Percentiles rank a stretch among this genome's conserved stretches.
Conservation (phyloP, 169 alveolate species). For the Plasmodium gonderi region DNA sequence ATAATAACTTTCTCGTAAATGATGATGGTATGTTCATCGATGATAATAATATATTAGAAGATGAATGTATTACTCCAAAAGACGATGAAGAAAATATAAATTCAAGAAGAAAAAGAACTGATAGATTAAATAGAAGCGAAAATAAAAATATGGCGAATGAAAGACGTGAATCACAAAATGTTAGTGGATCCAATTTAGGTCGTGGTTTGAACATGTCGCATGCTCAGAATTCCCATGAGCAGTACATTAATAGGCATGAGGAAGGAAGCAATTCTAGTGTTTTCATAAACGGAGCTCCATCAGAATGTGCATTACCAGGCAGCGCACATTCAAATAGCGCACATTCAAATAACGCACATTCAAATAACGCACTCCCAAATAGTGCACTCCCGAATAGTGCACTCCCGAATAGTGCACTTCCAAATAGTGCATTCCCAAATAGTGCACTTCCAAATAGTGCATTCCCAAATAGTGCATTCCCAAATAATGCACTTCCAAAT, state of each 20-base stretch:
- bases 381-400: background rate
- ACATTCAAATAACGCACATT: background rate
- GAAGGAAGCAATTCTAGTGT: background rate
- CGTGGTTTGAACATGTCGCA: background rate
- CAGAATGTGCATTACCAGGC: background rate
- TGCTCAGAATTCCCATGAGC: background rate
- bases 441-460: background rate
- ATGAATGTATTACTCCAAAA: constrained; percentile 56
- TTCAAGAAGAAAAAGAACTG: constrained; percentile 35
- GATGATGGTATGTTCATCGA: constrained; percentile 69
- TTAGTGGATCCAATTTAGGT: background rate
- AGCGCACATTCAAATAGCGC: background rate
- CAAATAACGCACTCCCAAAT: background rate
- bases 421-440: background rate
- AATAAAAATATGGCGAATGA: constrained; percentile 3
- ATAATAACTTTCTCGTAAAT: constrained; percentile 4
- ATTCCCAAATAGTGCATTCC: background rate
- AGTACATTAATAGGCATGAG: background rate
- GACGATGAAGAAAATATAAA: constrained; percentile 62
- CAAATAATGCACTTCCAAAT: background rate
- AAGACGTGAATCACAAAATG: constrained; percentile 6
- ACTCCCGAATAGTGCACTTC: background rate
- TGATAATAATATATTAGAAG: constrained; percentile 52
- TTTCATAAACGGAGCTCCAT: background rate
- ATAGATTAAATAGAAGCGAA: constrained; percentile 17